Percentiles rank a stretch among this genome's conserved stretches.
These are phyloP conservation scores for Neofusicoccum laricinum DNA, from an alignment of 2,329 filamentous ascomycete species.

Conservation along the genomic window DNA sequence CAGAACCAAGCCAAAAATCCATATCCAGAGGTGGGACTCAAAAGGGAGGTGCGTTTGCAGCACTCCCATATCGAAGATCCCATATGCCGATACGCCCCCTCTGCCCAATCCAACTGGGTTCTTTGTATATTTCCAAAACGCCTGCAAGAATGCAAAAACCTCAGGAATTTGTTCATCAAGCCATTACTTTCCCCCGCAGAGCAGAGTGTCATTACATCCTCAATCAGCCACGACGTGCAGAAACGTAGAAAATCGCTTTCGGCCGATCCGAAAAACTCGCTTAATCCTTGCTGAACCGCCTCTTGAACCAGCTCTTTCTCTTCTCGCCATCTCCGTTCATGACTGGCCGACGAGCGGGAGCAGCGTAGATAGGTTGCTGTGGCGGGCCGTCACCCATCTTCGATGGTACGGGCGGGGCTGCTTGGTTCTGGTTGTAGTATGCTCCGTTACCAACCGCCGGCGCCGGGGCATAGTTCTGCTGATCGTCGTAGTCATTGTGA, in stretches of 20 bases:
- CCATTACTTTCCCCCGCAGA: slow-evolving; percentile 8
- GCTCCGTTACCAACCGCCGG: slow-evolving; percentile 2
- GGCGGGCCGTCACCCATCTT: slow-evolving; percentile 19
- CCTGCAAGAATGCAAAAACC: slow-evolving; percentile 1
- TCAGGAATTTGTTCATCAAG: neutral
- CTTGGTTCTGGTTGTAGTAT: neutral
- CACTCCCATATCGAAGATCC: neutral
- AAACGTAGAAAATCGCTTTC: neutral
- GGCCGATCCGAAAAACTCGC: neutral
- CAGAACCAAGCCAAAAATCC: neutral
- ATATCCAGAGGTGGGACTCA: neutral
- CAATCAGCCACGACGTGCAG: neutral
- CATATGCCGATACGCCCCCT: neutral
- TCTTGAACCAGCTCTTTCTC: slow-evolving; percentile 86
- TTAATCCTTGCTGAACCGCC: slow-evolving; percentile 69
- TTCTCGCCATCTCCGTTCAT: slow-evolving; percentile 55
- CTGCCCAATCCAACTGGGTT: neutral
- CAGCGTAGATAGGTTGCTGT: neutral
- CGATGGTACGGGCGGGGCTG: slow-evolving; percentile 11
- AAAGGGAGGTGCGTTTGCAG: neutral
- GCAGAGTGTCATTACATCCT: slow-evolving; percentile 14
- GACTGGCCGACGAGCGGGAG: neutral
- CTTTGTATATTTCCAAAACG: neutral
- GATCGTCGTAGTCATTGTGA: neutral
- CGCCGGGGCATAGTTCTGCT: slow-evolving; percentile 1